Conservation (phyloP, 495 filamentous ascomycete genomes). For the Apiosordaria backusii region DNA sequence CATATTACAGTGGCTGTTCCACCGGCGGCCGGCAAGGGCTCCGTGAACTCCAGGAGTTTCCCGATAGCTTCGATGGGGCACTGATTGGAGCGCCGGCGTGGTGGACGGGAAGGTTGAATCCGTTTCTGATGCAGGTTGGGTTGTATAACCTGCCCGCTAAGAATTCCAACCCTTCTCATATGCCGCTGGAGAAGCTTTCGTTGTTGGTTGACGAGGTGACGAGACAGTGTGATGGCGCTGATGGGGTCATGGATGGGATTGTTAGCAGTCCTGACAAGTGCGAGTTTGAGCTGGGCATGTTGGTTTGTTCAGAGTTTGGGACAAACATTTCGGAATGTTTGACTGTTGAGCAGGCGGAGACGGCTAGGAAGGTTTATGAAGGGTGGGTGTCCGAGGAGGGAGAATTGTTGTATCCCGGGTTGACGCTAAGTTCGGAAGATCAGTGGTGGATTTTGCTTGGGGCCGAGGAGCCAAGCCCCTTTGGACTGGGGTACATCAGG, state of each 20-base stretch:
- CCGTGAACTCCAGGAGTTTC: conserved; percentile 50
- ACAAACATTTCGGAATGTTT: conserved; percentile 47
- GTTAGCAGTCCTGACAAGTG: conserved; percentile 61
- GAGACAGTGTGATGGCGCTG: conserved; percentile 61
- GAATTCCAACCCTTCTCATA: conserved; percentile 42
- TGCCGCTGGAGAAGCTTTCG: conserved; percentile 49
- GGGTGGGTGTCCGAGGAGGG: conserved; percentile 47
- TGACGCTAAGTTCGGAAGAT: conserved; percentile 35
- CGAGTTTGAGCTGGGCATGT: conserved; percentile 48
- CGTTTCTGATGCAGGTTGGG: conserved; percentile 33
- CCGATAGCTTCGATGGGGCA: conserved; percentile 63
- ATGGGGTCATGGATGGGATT: conserved; percentile 62
- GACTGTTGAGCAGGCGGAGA: conserved; percentile 53
- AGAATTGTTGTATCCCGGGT: conserved; percentile 51
- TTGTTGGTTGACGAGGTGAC: conserved; percentile 56
- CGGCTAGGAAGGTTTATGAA: conserved; percentile 50
- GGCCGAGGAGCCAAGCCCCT: background rate
- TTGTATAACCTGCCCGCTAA: conserved; percentile 40
- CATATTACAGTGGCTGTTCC: conserved; percentile 57
- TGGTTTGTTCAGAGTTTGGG: conserved; percentile 47
- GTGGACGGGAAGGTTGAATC: conserved; percentile 46
- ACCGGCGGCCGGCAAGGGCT: conserved; percentile 58
- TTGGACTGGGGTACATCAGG: background rate
- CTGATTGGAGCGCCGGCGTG: conserved; percentile 43
- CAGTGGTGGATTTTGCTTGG: conserved; percentile 15